Percentiles rank a stretch among this genome's conserved stretches.
Evolutionary conservation across 1,284 basidiomycete species (phyloP).

Genomic region (Afroboletus lepidellus): DNA sequence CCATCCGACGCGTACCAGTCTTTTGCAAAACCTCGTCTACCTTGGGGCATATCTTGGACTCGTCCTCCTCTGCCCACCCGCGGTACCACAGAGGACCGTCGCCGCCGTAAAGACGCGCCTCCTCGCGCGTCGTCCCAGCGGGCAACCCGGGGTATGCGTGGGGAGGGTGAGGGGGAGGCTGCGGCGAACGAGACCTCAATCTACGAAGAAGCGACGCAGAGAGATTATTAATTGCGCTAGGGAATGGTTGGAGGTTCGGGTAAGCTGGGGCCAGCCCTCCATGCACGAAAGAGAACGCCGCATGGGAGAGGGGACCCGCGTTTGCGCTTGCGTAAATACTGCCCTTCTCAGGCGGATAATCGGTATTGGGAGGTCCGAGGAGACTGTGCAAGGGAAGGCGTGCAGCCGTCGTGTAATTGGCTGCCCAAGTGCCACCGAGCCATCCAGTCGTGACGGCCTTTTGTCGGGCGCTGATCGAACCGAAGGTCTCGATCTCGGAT

Average conservation of each 20-base stretch:
- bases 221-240: conserved; percentile 75
- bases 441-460: conserved; percentile 70
- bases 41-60: conserved; percentile 64
- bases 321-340: conserved; percentile 37
- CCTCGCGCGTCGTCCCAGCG: conserved; percentile 57
- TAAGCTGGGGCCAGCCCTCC: conserved; percentile 82
- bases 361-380: conserved; percentile 68
- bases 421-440: conserved; percentile 81
- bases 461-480: conserved; percentile 67
- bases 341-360: conserved; percentile 52
- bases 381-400: conserved; percentile 76
- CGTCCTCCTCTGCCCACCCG: conserved; percentile 78
- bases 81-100: conserved; percentile 91
- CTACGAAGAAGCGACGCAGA: conserved; percentile 65
- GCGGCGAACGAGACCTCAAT: conserved; percentile 53
- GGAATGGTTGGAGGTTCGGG: conserved; percentile 72
- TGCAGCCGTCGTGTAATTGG: conserved; percentile 83
- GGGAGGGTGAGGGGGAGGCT: conserved; percentile 80
- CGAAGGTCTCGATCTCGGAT: conserved; percentile 79
- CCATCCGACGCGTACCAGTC: conserved; percentile 80
- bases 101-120: conserved; percentile 66
- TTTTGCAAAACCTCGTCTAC: conserved; percentile 69
- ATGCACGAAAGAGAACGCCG: conserved; percentile 84
- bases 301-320: conserved; percentile 58
- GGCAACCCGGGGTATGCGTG: conserved; percentile 78